phyloP scores from a whole-genome alignment of 169 alveolate species.

The Eimeria tenella region DNA sequence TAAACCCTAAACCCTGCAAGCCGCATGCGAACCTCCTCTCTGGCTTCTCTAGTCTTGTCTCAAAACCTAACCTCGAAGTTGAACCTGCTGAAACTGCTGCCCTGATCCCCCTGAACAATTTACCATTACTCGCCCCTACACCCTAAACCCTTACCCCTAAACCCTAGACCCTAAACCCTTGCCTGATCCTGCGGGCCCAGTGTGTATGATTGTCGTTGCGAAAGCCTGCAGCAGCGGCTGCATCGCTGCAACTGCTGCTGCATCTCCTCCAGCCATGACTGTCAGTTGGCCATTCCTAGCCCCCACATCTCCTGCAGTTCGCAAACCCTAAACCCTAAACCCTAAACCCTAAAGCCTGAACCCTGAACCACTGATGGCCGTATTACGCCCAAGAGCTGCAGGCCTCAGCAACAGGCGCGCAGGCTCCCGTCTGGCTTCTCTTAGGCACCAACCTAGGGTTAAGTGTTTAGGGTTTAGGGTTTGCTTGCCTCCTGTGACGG shows the following conservation, averaged over 20 bases:
- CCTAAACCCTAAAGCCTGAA: slow-evolving; percentile 2
- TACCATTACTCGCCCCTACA: neutral
- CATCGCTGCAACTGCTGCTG: slow-evolving; percentile 81
- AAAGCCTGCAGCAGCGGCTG: slow-evolving; percentile 81
- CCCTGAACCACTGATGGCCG: neutral
- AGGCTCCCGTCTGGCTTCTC: too few species aligned
- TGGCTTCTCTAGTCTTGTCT: too few species aligned
- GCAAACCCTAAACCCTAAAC: slow-evolving; percentile 34
- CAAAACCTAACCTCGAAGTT: neutral
- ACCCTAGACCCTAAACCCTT: slow-evolving; percentile 13
- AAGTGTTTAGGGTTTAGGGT: slow-evolving; percentile 61
- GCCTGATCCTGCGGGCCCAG: slow-evolving; percentile 87
- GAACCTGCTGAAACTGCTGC: neutral
- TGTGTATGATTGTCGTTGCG: slow-evolving; percentile 83
- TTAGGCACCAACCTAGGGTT: neutral
- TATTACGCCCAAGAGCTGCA: too few species aligned
- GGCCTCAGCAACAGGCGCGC: too few species aligned
- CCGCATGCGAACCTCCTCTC: too few species aligned
- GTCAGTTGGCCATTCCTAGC: slow-evolving; percentile 87
- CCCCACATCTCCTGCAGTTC: slow-evolving; percentile 84
- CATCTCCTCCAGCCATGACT: slow-evolving; percentile 88
- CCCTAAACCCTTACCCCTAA: neutral
- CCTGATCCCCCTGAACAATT: too few species aligned
- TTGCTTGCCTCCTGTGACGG: slow-evolving; percentile 92
- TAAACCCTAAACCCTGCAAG: too few species aligned